phyloP scores from a whole-genome alignment of 2,329 filamentous ascomycete genomes.

The Fusarium haematococcum region DNA sequence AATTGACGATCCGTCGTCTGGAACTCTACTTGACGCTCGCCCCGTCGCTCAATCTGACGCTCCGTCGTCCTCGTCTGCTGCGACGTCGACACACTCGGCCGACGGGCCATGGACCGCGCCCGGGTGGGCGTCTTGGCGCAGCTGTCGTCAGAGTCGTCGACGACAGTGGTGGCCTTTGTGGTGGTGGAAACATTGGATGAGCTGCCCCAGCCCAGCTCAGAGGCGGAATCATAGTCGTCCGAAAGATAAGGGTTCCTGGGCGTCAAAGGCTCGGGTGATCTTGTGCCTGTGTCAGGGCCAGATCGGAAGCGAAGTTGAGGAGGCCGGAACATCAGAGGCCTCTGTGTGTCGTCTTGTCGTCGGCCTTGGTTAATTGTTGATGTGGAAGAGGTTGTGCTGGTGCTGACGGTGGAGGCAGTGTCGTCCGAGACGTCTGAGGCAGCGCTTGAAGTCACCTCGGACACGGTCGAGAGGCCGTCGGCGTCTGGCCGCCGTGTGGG shows the following conservation, averaged over 20 bases:
- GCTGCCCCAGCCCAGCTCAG: constrained; percentile 37
- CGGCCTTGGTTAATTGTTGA: constrained; percentile 4
- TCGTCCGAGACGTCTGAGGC: constrained; percentile 16
- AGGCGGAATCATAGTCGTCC: constrained; percentile 43
- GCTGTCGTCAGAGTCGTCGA: constrained; percentile 39
- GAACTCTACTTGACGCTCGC: constrained; percentile 30
- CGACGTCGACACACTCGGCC: constrained; percentile 21
- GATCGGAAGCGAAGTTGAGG: constrained; percentile 42
- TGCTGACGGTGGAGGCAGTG: constrained; percentile 11
- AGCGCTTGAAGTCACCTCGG: constrained; percentile 30
- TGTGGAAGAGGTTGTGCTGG: constrained; percentile 14
- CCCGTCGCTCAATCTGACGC: constrained; percentile 19
- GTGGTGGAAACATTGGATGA: constrained; percentile 39
- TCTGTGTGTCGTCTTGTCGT: constrained; percentile 15
- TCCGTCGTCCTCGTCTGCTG: constrained; percentile 35
- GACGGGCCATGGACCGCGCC: constrained; percentile 35
- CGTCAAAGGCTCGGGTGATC: constrained; percentile 36
- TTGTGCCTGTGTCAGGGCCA: constrained; percentile 24
- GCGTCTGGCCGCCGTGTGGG: constrained; percentile 29
- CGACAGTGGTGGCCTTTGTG: constrained; percentile 39
- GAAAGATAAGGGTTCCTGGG: constrained; percentile 38
- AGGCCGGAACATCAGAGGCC: constrained; percentile 40
- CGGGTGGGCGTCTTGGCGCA: constrained; percentile 36
- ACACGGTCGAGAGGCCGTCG: constrained; percentile 42
- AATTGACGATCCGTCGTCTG: constrained; percentile 14